Conservation (phyloP, 768 basidiomycete genomes). For the Naganishia friedmannii region DNA sequence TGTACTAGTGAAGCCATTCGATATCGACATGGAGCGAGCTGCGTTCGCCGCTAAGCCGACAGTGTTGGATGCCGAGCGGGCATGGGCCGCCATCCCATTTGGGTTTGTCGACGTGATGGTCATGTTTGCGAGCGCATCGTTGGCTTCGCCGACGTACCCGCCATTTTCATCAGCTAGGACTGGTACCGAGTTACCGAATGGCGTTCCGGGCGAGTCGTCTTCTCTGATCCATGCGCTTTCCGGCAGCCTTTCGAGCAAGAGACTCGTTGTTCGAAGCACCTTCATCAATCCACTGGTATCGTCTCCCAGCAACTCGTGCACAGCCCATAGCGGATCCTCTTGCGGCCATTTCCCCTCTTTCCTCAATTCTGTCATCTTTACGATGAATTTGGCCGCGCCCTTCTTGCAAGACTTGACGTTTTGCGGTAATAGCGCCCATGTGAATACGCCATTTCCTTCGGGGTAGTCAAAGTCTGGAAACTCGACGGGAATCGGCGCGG, state of each 20-base stretch:
- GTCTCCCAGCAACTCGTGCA: conserved; percentile 81
- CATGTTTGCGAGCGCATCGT: conserved; percentile 11
- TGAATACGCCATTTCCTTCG: conserved; percentile 41
- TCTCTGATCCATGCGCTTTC: conserved; percentile 40
- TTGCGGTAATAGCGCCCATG: conserved; percentile 56
- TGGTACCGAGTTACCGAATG: conserved; percentile 19
- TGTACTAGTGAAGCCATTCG: not conserved
- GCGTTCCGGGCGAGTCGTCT: conserved; percentile 28
- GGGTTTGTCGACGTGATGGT: not conserved
- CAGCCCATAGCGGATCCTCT: conserved; percentile 74
- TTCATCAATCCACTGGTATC: conserved; percentile 94
- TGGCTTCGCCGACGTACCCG: not conserved
- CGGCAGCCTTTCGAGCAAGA: conserved; percentile 49
- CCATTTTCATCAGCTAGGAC: not conserved
- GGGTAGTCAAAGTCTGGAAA: conserved; percentile 42
- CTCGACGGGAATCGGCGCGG: conserved; percentile 41
- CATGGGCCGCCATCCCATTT: not conserved
- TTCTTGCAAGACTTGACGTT: conserved; percentile 80
- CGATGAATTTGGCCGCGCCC: conserved; percentile 84
- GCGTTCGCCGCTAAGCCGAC: not conserved
- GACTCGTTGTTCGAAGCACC: conserved; percentile 57
- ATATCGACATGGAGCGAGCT: not conserved
- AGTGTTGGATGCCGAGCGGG: not conserved
- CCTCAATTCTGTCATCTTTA: conserved; percentile 71
- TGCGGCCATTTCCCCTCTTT: conserved; percentile 61